Base-by-base conservation (phyloP, 768 basidiomycete species). In the Rhizopogon vesiculosus region DNA sequence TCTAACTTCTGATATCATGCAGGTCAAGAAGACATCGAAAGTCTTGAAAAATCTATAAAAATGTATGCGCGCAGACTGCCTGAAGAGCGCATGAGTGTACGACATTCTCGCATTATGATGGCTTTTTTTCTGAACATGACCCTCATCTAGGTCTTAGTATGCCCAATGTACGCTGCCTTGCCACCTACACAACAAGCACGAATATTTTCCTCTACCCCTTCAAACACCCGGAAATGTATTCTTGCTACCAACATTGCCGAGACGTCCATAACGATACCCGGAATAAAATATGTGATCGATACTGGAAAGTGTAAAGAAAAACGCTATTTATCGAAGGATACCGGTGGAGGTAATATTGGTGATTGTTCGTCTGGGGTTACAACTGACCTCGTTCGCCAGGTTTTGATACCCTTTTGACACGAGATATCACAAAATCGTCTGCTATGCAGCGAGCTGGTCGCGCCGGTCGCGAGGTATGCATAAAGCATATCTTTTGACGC, bases 1-100 rank as follows among this genome's bases (percentile, higher is more conserved):
- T 9, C 51, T 29, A 44, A n/a, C n/a, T 18, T 42, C 45, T 56
- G 40, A 51, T 35, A 18, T 19, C 42, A 50, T 39, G 62, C 58
- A 88, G 93, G 96, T 6, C 95, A 98, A 66, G 97, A 98, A 64
- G 96, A 99, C 61, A 99, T 99, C 57, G 96, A 98, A 67, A 85
- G 79, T 62, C 75, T 98, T 8, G 80, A 87, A 60, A 85, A 86
- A 53, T 84, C 89, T 1, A 85, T 98, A 59, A 73, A 81, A 58
- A 64, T 83, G 29, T 84, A 85, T 64, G 82, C 86, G 35, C 82
- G 81, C 54, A 82, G 85, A 62, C 77, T 96, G 25, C 91, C 91
- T 1, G 66, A 73, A 35, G 79, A 81, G 38, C 65, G 70, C 43
- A 75, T 76, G 67, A 70, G 76, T 63, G 89, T 89, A 59, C 33